A percentile compares a stretch with the other conserved stretches of the same genome.
These are phyloP conservation scores for Leishmania tarentolae DNA, from an alignment of 208 protist genomes.

Conservation along the genomic window DNA sequence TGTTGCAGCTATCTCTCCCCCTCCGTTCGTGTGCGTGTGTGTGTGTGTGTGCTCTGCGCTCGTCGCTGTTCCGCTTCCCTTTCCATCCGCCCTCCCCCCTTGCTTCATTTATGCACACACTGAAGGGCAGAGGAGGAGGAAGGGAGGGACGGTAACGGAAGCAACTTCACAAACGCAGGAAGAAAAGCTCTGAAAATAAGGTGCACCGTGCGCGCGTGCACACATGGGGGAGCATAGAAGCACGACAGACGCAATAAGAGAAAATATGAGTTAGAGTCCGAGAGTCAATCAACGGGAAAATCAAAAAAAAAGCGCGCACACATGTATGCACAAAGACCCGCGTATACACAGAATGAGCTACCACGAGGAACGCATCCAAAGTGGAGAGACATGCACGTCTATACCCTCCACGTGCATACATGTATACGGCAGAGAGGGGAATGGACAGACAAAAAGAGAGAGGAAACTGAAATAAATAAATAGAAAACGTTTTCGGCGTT, in stretches of 20 bases:
- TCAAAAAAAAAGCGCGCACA: background rate
- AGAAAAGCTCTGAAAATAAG: background rate
- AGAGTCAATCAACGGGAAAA: background rate
- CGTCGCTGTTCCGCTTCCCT: background rate
- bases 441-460: background rate
- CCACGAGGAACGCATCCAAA: background rate
- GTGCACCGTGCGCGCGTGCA: background rate
- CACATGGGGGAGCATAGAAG: background rate
- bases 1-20: background rate
- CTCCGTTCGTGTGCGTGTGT: background rate
- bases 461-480: constrained; percentile 2
- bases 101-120: background rate
- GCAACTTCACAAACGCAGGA: background rate
- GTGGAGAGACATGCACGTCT: background rate
- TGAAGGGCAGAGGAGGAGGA: background rate
- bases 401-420: background rate
- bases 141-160: background rate
- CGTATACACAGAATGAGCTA: background rate
- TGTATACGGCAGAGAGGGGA: background rate
- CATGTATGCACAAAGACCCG: background rate
- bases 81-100: background rate
- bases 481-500: constrained; percentile 16
- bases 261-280: background rate
- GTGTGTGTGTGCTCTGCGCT: background rate
- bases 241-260: background rate